phyloP scores from a whole-genome alignment of 495 filamentous ascomycete genomes.

The Penicillium herquei region DNA sequence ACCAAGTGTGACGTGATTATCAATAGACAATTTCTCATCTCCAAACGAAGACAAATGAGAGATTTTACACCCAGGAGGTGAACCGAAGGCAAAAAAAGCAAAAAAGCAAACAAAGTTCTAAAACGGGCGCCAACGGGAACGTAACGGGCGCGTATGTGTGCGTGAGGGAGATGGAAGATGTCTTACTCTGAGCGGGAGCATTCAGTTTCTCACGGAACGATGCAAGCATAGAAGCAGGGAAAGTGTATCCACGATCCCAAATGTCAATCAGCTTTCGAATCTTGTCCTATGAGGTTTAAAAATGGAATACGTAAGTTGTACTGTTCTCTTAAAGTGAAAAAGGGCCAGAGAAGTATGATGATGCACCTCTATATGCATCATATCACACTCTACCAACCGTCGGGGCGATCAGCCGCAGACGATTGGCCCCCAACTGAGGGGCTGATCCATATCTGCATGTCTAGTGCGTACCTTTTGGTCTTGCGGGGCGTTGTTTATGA shows the following conservation, averaged over 20 bases:
- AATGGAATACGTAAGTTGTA: conserved; percentile 50
- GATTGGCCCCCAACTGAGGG: conserved; percentile 9
- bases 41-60: not conserved
- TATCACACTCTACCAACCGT: not conserved
- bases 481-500: conserved; percentile 80
- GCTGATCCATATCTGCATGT: conserved; percentile 22
- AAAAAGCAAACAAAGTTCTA: not conserved
- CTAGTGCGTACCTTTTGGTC: conserved; percentile 96
- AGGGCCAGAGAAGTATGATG: conserved; percentile 7
- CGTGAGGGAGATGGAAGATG: too few species aligned
- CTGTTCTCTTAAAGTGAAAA: conserved; percentile 30
- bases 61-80: not conserved
- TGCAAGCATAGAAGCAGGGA: conserved; percentile 76
- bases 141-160: too few species aligned
- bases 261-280: conserved; percentile 95
- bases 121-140: too few species aligned
- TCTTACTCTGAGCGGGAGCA: conserved; percentile 62
- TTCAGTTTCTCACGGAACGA: conserved; percentile 84
- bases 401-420: not conserved
- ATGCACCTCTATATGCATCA: conserved; percentile 13
- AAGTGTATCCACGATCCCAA: conserved; percentile 94
- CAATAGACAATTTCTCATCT: too few species aligned
- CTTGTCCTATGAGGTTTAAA: conserved; percentile 72
- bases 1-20: not conserved
- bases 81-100: not conserved